A percentile compares a stretch with the other conserved stretches of the same genome.
Conservation (phyloP, 768 basidiomycete genomes). For the Auricularia sp. region DNA sequence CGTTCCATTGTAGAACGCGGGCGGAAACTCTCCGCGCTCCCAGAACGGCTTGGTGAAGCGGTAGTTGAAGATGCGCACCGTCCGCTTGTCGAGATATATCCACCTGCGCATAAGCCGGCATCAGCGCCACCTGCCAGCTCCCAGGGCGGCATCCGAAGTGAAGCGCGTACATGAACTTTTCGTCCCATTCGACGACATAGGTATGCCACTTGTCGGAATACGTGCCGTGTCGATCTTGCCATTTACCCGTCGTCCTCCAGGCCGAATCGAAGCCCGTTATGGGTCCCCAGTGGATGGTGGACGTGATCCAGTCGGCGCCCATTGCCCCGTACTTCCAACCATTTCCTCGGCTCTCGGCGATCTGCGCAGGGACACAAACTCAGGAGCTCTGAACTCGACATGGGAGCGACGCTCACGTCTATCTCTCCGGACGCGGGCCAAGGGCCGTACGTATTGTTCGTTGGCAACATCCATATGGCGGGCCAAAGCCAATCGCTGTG, state of each 20-base stretch:
- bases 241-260: conserved; percentile 24
- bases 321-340: conserved; percentile 5
- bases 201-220: conserved; percentile 23
- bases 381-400: not conserved
- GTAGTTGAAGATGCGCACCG: conserved; percentile 24
- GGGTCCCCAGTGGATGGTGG: conserved; percentile 72
- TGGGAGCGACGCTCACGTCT: conserved; percentile 16
- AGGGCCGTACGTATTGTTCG: conserved; percentile 51
- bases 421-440: conserved; percentile 28
- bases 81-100: conserved; percentile 22
- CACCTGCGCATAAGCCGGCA: not conserved
- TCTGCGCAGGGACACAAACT: conserved; percentile 12
- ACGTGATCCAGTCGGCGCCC: conserved; percentile 48
- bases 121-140: not conserved
- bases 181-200: conserved; percentile 30
- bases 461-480: conserved; percentile 73
- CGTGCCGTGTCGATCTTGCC: conserved; percentile 18
- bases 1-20: conserved; percentile 29
- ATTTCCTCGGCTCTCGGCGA: conserved; percentile 58
- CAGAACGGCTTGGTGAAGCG: conserved; percentile 60
- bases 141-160: not conserved
- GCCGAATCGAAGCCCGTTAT: conserved; percentile 39
- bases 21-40: conserved; percentile 61
- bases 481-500: conserved; percentile 39
- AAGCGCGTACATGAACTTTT: conserved; percentile 18